Evolutionary conservation across 2,329 filamentous ascomycete genomes (phyloP), one percentile per base, ranked within the genome.

Genomic region (Corniculantispora saksenae): DNA sequence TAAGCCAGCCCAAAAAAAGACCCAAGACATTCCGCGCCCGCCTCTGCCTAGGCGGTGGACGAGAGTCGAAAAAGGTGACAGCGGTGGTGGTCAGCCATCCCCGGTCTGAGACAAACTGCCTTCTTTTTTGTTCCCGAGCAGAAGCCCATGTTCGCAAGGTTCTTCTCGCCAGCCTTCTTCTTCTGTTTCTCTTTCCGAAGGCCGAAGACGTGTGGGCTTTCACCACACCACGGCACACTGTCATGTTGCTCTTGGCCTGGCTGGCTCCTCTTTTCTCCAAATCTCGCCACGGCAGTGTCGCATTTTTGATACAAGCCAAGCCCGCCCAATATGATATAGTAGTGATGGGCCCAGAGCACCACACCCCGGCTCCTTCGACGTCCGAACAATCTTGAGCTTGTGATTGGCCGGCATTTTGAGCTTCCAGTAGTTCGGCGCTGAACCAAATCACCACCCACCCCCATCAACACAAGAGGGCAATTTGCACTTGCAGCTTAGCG

Each of bases 231-330:
- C 8, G 10, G 13, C 17, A 5, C 1, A 32, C n/a, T n/a, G n/a
- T n/a, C n/a, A n/a, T n/a, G n/a, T n/a, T n/a, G n/a, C n/a, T n/a
- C n/a, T n/a, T n/a, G 10, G 4, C 38, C 38, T 19, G 17, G 4
- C 38, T 27, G 50, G 51, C 19, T 29, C 48, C 10, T 43, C 13
- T 61, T 47, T 54, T 55, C 27, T 32, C 12, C 12, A 7, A 15
- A 6, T 32, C 21, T 61, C 1, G 60, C 60, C 60, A 55, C 60
- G 27, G 15, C 60, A 55, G 51, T 9, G 60, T 62, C 50, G 50
- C 21, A 55, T 51, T 53, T n/a, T 13, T 12, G 10, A 58, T 29
- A 60, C 23, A 23, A 7, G 3, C n/a, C 40, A 17, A 3, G 47
- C 3, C 43, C 3, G 27, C 23, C 27, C 8, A 9, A 21, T 48